A percentile compares a stretch with the other conserved stretches of the same genome.
Conservation (phyloP, 2,329 filamentous ascomycete genomes). For the Neurospora sp. region DNA sequence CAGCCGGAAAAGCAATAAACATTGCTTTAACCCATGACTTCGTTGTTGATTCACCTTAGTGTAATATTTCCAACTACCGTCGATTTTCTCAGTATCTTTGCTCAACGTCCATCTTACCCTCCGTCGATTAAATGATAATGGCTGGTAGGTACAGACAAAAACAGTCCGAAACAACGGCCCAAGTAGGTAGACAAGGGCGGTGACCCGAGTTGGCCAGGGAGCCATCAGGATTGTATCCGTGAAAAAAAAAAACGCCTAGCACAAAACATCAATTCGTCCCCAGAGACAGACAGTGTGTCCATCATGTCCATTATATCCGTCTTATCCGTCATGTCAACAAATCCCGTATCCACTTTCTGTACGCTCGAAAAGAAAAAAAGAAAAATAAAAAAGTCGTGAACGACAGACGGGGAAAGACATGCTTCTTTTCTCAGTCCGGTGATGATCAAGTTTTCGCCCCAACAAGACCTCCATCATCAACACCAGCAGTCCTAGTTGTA, state of each 20-base stretch:
- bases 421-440: no score
- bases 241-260: neutral
- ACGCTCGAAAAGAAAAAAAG: no score
- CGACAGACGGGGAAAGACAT: no score
- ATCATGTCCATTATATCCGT: no score
- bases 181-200: neutral
- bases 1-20: neutral
- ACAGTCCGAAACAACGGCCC: neutral
- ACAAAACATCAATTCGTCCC: neutral
- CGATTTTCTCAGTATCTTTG: neutral
- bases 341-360: no score
- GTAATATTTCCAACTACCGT: neutral
- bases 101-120: neutral
- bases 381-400: no score
- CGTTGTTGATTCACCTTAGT: neutral
- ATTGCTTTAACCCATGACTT: neutral
- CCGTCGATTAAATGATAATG: neutral
- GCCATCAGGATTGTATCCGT: neutral
- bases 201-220: neutral
- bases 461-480: no score
- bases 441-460: no score
- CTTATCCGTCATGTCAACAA: no score
- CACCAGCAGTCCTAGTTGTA: no score
- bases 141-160: neutral
- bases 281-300: neutral